Conservation (phyloP, 1,284 basidiomycete genomes). For the Pulveroboletus ridleyi region DNA sequence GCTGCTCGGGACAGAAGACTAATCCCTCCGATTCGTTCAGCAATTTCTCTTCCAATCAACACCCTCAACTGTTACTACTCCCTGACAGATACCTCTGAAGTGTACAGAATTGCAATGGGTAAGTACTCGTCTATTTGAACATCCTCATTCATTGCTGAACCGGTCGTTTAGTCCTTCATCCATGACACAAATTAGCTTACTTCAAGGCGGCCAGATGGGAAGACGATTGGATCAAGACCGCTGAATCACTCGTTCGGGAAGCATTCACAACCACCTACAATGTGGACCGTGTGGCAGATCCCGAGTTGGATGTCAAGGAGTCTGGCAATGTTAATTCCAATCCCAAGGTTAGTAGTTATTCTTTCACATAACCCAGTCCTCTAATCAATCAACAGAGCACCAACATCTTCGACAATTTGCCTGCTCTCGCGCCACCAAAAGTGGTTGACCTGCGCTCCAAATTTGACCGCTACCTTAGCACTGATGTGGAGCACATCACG, state of each 20-base stretch:
- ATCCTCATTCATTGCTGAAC: not conserved
- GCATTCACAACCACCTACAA: not conserved
- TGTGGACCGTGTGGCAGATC: not conserved
- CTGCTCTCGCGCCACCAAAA: not conserved
- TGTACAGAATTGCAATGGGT: not conserved
- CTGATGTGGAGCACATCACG: not conserved
- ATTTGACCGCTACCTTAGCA: conserved; percentile 1
- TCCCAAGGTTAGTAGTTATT: no score
- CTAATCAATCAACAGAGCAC: not conserved
- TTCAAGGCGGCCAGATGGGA: no score
- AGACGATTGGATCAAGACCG: no score
- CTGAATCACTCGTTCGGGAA: not conserved
- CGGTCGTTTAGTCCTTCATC: no score
- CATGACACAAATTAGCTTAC: not conserved
- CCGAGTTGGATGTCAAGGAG: not conserved
- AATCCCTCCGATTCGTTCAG: not conserved
- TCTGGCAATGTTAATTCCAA: not conserved
- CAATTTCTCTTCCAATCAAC: not conserved
- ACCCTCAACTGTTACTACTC: not conserved
- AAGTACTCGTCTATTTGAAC: not conserved
- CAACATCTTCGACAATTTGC: not conserved
- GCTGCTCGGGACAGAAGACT: not conserved
- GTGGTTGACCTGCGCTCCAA: not conserved
- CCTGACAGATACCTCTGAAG: not conserved
- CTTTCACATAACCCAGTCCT: not conserved